A percentile compares a stretch with the other conserved stretches of the same genome.
Conservation (phyloP, 1,139 yeast genomes). For the Geotrichum carabidarum region DNA sequence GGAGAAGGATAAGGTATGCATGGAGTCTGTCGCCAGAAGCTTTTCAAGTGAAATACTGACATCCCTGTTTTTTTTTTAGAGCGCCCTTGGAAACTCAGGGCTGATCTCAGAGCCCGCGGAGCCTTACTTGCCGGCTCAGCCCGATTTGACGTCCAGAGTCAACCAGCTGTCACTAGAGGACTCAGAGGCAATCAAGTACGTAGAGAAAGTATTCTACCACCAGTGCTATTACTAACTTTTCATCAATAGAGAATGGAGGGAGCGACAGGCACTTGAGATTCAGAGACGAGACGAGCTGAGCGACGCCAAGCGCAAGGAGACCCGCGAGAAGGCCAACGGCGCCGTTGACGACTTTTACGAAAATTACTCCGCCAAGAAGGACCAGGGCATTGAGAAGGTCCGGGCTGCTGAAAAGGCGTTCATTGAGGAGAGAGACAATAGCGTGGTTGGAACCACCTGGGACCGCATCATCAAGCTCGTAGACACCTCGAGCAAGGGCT, state of each 20-base stretch:
- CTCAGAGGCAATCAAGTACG: conserved; percentile 35
- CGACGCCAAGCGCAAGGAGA: conserved; percentile 58
- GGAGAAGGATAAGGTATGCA: conserved; percentile 33
- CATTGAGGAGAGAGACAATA: conserved; percentile 70
- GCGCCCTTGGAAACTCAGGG: conserved; percentile 24
- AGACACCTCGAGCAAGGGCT: conserved; percentile 42
- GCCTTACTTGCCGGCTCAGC: conserved; percentile 32
- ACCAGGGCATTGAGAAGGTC: conserved; percentile 56
- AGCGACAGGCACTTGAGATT: conserved; percentile 76
- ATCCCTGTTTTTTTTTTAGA: background rate
- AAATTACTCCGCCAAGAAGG: conserved; percentile 82
- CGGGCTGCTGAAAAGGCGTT: conserved; percentile 62
- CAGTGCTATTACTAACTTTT: background rate
- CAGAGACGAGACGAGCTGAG: conserved; percentile 74
- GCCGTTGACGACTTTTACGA: conserved; percentile 93
- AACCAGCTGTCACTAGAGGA: conserved; percentile 34
- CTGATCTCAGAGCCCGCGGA: conserved; percentile 31
- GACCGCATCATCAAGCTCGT: conserved; percentile 62
- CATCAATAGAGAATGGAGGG: conserved; percentile 61
- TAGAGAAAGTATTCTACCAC: too few species aligned
- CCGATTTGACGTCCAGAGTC: conserved; percentile 19
- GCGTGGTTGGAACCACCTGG: conserved; percentile 76
- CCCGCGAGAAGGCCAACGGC: conserved; percentile 73
- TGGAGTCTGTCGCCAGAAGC: too few species aligned
- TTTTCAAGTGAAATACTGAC: too few species aligned